phyloP scores from a whole-genome alignment of 1,284 basidiomycete species.

The Leccinum huronense region DNA sequence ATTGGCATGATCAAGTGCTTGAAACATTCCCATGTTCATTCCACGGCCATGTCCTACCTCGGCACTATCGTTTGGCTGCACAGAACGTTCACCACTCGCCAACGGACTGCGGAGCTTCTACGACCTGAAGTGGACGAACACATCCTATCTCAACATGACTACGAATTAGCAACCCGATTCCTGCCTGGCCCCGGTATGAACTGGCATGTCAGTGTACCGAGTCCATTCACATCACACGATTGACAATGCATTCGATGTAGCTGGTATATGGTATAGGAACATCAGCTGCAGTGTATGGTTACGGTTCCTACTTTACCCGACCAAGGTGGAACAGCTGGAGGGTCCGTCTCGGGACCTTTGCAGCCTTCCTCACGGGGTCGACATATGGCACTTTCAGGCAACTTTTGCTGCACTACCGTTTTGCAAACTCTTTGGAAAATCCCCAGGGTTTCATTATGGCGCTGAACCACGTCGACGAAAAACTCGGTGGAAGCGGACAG shows the following conservation, averaged over 20 bases:
- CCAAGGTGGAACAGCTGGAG: conserved; percentile 31
- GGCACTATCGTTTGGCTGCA: conserved; percentile 40
- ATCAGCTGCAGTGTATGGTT: conserved; percentile 28
- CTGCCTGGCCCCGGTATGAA: conserved; percentile 46
- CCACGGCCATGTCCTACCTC: conserved; percentile 20
- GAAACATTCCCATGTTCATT: not conserved
- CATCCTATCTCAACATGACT: conserved; percentile 54
- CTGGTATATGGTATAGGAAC: conserved; percentile 30
- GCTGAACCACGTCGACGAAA: conserved; percentile 39
- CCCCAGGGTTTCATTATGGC: conserved; percentile 43
- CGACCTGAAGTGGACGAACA: conserved; percentile 58
- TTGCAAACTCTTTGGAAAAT: conserved; percentile 48
- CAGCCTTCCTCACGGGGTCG: conserved; percentile 30
- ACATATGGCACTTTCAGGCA: conserved; percentile 40
- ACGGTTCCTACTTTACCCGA: conserved; percentile 31
- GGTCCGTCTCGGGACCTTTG: conserved; percentile 27
- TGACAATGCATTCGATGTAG: conserved; percentile 21
- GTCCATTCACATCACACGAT: conserved; percentile 1
- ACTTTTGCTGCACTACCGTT: conserved; percentile 45
- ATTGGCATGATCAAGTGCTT: not conserved
- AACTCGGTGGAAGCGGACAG: conserved; percentile 32
- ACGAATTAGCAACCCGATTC: conserved; percentile 49
- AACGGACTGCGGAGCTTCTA: conserved; percentile 45
- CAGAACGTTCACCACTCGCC: conserved; percentile 38
- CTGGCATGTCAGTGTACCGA: conserved; percentile 39